Evolutionary conservation across 129 eudicot genomes (phyloP).

Genomic region (Arctium lappa): DNA sequence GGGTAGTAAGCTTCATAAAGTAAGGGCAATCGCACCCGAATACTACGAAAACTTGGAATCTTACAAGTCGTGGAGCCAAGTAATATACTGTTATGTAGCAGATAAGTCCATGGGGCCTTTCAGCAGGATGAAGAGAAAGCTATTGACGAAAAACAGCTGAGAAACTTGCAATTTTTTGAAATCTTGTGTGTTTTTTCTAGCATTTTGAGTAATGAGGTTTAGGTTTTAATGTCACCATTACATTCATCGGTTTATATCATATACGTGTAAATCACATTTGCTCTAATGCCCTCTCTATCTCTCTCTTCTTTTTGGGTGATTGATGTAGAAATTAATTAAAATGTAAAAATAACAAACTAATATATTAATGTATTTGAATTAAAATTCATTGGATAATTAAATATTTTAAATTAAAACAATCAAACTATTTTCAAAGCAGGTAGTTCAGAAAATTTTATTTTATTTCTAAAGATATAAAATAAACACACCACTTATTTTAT

Average conservation of each 20-base stretch:
- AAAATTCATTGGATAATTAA: too few species aligned
- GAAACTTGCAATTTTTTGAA: constrained; percentile 15
- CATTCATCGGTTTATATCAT: background rate
- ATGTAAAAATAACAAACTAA: background rate
- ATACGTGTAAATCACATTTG: background rate
- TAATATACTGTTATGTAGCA: constrained; percentile 64
- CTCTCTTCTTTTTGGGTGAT: background rate
- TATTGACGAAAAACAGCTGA: constrained; percentile 33
- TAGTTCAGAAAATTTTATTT: too few species aligned
- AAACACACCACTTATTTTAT: too few species aligned
- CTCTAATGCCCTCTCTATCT: background rate
- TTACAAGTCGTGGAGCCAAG: constrained; percentile 89
- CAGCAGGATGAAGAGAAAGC: constrained; percentile 77
- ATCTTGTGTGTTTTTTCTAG: background rate
- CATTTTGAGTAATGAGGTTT: background rate
- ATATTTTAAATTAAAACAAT: too few species aligned
- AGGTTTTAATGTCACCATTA: background rate
- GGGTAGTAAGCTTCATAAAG: constrained; percentile 73
- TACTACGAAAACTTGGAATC: constrained; percentile 60
- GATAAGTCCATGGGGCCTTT: constrained; percentile 67
- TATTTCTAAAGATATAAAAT: too few species aligned
- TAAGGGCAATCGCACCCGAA: constrained; percentile 85
- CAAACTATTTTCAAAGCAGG: too few species aligned
- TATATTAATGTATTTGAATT: too few species aligned
- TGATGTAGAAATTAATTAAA: background rate